phyloP scores from a whole-genome alignment of 2,329 filamentous ascomycete species.

The Waltergamsia citrina region DNA sequence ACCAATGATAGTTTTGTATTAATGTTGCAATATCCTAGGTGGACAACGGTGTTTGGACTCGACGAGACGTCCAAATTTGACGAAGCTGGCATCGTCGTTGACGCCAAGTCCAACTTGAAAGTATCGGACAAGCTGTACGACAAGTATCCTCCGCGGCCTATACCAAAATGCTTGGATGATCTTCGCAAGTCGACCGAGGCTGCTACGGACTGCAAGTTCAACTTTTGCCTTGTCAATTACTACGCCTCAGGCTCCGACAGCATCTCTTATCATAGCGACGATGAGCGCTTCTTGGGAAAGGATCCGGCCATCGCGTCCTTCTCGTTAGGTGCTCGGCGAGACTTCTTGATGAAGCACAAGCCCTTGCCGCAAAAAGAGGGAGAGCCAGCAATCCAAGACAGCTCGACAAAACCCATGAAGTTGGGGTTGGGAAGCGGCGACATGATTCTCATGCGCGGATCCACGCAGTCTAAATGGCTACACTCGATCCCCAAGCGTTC shows the following conservation, averaged over 20 bases:
- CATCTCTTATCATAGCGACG: conserved; percentile 72
- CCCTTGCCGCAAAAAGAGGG: conserved; percentile 21
- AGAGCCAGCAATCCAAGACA: conserved; percentile 17
- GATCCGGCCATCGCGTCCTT: conserved; percentile 68
- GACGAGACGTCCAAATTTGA: conserved; percentile 56
- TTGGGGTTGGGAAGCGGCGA: conserved; percentile 55
- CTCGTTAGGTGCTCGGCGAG: conserved; percentile 60
- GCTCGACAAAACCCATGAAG: conserved; percentile 36
- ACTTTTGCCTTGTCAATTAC: conserved; percentile 77
- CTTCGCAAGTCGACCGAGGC: conserved; percentile 55
- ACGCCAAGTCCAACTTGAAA: conserved; percentile 28
- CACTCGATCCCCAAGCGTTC: conserved; percentile 71
- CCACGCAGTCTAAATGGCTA: conserved; percentile 67
- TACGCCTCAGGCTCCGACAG: conserved; percentile 70
- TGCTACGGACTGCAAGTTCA: conserved; percentile 58
- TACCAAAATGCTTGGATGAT: conserved; percentile 59
- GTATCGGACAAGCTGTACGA: conserved; percentile 43
- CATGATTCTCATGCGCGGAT: conserved; percentile 70
- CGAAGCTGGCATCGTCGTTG: conserved; percentile 28
- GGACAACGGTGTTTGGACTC: conserved; percentile 47
- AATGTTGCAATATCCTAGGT: conserved; percentile 11
- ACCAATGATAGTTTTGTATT: no score
- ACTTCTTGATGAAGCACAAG: conserved; percentile 77
- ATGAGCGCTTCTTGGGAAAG: conserved; percentile 64
- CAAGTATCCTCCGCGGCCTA: conserved; percentile 53